Evolutionary conservation across 2,329 filamentous ascomycete genomes (phyloP).

Genomic region (Aureobasidium sp.): DNA sequence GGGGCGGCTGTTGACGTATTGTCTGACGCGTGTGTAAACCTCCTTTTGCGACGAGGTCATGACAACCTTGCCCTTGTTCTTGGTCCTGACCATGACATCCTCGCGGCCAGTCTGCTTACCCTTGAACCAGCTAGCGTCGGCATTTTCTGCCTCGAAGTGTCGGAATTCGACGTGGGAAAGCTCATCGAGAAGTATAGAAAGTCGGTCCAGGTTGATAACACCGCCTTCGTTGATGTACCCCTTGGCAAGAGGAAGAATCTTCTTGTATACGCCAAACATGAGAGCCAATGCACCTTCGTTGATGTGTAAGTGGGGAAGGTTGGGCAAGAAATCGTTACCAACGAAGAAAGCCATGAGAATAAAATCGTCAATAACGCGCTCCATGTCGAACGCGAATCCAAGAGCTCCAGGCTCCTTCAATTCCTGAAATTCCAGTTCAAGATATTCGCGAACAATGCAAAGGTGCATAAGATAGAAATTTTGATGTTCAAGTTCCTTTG

Average conservation of each 20-base stretch:
- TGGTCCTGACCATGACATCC: slow-evolving; percentile 56
- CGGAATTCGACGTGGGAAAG: slow-evolving; percentile 81
- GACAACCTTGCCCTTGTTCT: slow-evolving; percentile 57
- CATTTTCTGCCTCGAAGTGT: slow-evolving; percentile 86
- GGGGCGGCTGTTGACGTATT: slow-evolving; percentile 67
- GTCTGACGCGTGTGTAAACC: slow-evolving; percentile 74
- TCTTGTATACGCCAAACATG: slow-evolving; percentile 97
- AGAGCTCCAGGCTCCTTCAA: slow-evolving; percentile 66
- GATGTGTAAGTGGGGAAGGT: slow-evolving; percentile 92
- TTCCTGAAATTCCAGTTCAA: slow-evolving; percentile 95
- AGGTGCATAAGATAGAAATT: slow-evolving; percentile 98
- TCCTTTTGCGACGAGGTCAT: slow-evolving; percentile 75
- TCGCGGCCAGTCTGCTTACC: slow-evolving; percentile 70
- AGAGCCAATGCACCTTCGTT: slow-evolving; percentile 94
- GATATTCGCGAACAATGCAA: slow-evolving; percentile 93
- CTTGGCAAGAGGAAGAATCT: slow-evolving; percentile 74
- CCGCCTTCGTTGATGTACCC: slow-evolving; percentile 97
- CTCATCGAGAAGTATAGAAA: slow-evolving; percentile 72
- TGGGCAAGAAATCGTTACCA: slow-evolving; percentile 97
- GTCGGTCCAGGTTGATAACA: slow-evolving; percentile 76
- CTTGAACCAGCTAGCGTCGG: slow-evolving; percentile 86
- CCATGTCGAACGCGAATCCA: slow-evolving; percentile 80
- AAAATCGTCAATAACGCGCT: slow-evolving; percentile 96
- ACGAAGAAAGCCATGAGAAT: slow-evolving; percentile 99
- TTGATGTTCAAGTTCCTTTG: slow-evolving; percentile 94